Evolutionary conservation across 306 rosid genomes (phyloP).

Genomic region (Glycyrrhiza uralensis): DNA sequence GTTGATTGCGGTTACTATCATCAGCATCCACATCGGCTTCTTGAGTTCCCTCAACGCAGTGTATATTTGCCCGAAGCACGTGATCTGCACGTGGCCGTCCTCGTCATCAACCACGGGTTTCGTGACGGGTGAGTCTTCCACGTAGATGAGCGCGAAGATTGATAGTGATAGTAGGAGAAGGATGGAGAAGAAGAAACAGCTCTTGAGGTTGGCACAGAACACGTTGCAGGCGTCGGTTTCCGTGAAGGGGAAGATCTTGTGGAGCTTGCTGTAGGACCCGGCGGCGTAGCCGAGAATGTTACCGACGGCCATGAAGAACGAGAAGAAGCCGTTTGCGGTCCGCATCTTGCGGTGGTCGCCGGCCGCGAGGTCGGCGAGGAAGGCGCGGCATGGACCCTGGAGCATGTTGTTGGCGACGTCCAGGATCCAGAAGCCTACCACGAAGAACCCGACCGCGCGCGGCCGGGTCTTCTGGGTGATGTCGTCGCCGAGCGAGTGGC

Average conservation of each 20-base stretch:
- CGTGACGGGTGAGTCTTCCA: too few species aligned
- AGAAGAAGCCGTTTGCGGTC: conserved; percentile 37
- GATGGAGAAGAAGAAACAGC: conserved; percentile 61
- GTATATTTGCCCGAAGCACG: background rate
- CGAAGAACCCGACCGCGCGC: too few species aligned
- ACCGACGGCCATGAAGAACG: conserved; percentile 79
- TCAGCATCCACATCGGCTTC: background rate
- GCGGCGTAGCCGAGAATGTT: conserved; percentile 64
- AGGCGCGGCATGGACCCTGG: conserved; percentile 43
- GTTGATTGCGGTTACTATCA: background rate
- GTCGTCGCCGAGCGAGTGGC: too few species aligned
- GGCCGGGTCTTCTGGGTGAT: too few species aligned
- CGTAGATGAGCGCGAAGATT: background rate
- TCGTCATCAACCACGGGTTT: background rate
- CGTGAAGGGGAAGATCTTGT: too few species aligned
- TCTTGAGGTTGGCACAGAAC: conserved; percentile 64
- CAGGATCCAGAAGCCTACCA: too few species aligned
- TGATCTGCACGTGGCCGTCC: too few species aligned
- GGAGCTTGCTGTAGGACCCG: conserved; percentile 32
- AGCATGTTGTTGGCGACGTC: too few species aligned
- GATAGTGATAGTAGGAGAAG: background rate
- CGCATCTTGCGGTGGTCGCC: conserved; percentile 35
- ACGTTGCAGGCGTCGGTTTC: conserved; percentile 48
- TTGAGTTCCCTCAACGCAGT: too few species aligned
- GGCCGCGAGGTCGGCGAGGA: conserved; percentile 47